phyloP scores from a whole-genome alignment of 495 filamentous ascomycete species.

The Aspergillus sclerotiicarbonarius region DNA sequence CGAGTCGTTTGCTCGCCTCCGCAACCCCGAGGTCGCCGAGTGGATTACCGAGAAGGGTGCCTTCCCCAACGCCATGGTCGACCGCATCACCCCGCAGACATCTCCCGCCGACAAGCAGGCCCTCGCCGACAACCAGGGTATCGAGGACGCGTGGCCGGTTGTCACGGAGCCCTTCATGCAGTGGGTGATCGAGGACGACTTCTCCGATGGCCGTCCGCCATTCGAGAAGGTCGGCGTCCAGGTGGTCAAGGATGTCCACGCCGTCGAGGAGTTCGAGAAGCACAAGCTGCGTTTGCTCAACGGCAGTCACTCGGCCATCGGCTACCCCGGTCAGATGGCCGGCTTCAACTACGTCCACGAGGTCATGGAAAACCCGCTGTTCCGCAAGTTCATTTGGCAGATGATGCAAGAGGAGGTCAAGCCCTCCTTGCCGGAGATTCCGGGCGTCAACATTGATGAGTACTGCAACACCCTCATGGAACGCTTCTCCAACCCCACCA shows the following conservation, averaged over 20 bases:
- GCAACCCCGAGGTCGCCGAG: slow-evolving; percentile 40
- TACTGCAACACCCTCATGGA: slow-evolving; percentile 46
- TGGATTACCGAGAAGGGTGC: slow-evolving; percentile 42
- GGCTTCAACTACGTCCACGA: slow-evolving; percentile 50
- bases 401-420: slow-evolving; percentile 53
- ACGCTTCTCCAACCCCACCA: slow-evolving; percentile 50
- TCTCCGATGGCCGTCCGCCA: slow-evolving; percentile 45
- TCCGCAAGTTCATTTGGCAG: slow-evolving; percentile 43
- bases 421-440: slow-evolving; percentile 42
- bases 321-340: slow-evolving; percentile 45
- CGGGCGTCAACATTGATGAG: slow-evolving; percentile 44
- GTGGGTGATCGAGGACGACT: slow-evolving; percentile 50
- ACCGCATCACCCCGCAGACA: slow-evolving; percentile 50
- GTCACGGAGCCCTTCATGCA: slow-evolving; percentile 52
- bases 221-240: slow-evolving; percentile 49
- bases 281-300: slow-evolving; percentile 51
- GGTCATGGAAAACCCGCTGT: slow-evolving; percentile 41
- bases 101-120: slow-evolving; percentile 34
- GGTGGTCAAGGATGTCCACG: slow-evolving; percentile 44
- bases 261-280: slow-evolving; percentile 49
- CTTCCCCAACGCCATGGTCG: slow-evolving; percentile 53
- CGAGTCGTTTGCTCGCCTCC: slow-evolving; percentile 40
- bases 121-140: slow-evolving; percentile 38
- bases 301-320: slow-evolving; percentile 45
- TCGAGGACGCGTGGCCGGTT: slow-evolving; percentile 47